Percentiles rank a stretch among this genome's conserved stretches.
phyloP scores from a whole-genome alignment of 768 basidiomycete species.

The Auriscalpium orientale region DNA sequence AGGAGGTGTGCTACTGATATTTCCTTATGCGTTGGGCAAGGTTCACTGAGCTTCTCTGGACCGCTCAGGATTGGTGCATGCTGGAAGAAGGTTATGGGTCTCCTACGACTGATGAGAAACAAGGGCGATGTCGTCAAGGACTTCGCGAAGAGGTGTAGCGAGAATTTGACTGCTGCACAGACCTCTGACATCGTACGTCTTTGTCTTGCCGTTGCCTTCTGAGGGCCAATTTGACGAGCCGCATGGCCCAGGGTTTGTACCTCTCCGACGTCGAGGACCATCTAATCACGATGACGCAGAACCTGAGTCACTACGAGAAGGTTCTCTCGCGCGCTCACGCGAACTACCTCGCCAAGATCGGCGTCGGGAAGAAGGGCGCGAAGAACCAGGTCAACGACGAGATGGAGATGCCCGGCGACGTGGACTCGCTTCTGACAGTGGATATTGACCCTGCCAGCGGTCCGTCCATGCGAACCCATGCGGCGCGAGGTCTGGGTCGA shows the following conservation, averaged over 20 bases:
- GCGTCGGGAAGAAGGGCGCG: conserved; percentile 99
- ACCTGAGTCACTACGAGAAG: conserved; percentile 99
- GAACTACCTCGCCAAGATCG: conserved; percentile 98
- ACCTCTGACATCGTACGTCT: conserved; percentile 86
- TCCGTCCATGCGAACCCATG: too few relatives aligned
- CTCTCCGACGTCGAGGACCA: conserved; percentile 97
- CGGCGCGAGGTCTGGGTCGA: too few relatives aligned
- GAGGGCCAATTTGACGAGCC: conserved; percentile 1
- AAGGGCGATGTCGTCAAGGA: conserved; percentile 99
- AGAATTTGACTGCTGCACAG: conserved; percentile 97
- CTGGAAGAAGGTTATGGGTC: conserved; percentile 98
- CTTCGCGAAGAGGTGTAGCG: conserved; percentile 94
- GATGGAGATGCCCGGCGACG: too few relatives aligned
- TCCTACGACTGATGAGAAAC: conserved; percentile 94
- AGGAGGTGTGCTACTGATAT: conserved; percentile 38
- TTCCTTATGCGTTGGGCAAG: background rate
- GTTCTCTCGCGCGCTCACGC: conserved; percentile 97
- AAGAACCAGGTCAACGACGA: conserved; percentile 99
- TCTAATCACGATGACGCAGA: conserved; percentile 99
- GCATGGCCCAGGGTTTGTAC: conserved; percentile 71
- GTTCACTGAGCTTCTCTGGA: background rate
- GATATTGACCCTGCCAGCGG: too few relatives aligned
- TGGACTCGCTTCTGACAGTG: too few relatives aligned
- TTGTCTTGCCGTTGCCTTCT: background rate
- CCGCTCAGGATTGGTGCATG: conserved; percentile 81